A percentile compares a stretch with the other conserved stretches of the same genome.
Conservation (phyloP, 805 yeast genomes). For the Gaillardinia entomophila region DNA sequence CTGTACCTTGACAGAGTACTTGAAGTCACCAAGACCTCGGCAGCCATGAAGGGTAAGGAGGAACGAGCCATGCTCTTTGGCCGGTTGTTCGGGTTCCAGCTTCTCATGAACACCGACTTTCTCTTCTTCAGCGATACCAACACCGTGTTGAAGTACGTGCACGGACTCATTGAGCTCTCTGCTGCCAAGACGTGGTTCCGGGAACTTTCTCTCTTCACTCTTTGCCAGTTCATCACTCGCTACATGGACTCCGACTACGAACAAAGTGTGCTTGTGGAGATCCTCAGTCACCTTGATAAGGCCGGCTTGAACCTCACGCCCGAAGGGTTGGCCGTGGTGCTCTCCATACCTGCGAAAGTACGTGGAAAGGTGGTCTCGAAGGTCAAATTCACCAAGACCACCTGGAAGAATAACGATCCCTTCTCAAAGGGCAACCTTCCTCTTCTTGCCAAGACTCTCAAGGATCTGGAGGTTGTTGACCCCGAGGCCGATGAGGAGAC, state of each 20-base stretch:
- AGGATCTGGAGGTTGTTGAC: slow-evolving; percentile 44
- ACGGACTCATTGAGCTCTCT: slow-evolving; percentile 51
- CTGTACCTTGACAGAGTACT: slow-evolving; percentile 33
- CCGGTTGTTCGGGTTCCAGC: slow-evolving; percentile 75
- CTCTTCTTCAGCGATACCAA: slow-evolving; percentile 14
- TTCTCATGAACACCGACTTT: slow-evolving; percentile 46
- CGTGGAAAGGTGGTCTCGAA: slow-evolving; percentile 9
- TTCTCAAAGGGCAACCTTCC: slow-evolving; percentile 63
- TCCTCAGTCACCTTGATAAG: slow-evolving; percentile 44
- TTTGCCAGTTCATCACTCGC: slow-evolving; percentile 43
- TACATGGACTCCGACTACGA: slow-evolving; percentile 7
- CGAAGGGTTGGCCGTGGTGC: slow-evolving; percentile 74
- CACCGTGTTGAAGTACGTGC: slow-evolving; percentile 38
- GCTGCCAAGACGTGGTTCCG: slow-evolving; percentile 74
- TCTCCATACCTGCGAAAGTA: slow-evolving; percentile 39
- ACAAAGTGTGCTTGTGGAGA: slow-evolving; percentile 14
- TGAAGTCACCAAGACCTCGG: slow-evolving; percentile 25
- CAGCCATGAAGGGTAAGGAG: slow-evolving; percentile 67
- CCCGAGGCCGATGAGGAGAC: slow-evolving; percentile 29
- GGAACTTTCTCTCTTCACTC: slow-evolving; percentile 71
- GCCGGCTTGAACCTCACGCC: slow-evolving; percentile 56
- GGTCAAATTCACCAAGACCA: slow-evolving; percentile 13
- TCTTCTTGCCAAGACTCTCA: slow-evolving; percentile 55
- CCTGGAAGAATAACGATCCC: slow-evolving; percentile 75
- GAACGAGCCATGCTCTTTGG: slow-evolving; percentile 80